Evolutionary conservation across 2,329 filamentous ascomycete genomes (phyloP).

Genomic region (Erysiphe neolycopersici): DNA sequence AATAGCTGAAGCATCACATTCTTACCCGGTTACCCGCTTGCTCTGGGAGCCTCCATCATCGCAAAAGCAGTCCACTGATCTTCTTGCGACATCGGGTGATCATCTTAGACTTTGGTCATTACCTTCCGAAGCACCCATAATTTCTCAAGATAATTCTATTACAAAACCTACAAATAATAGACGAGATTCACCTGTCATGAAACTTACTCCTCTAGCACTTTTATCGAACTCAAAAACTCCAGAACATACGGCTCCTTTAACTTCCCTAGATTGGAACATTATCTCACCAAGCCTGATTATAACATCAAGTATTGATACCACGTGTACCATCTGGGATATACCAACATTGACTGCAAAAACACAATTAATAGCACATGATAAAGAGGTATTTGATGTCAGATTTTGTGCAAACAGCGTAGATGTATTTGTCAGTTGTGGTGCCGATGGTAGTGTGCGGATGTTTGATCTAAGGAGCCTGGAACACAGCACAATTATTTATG

Average conservation of each 20-base stretch:
- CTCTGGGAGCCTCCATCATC: slow-evolving; percentile 90
- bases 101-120: slow-evolving; percentile 86
- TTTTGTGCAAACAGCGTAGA: slow-evolving; percentile 98
- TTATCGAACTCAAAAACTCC: slow-evolving; percentile 96
- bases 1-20: slow-evolving; percentile 87
- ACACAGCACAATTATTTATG: slow-evolving; percentile 97
- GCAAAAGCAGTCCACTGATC: slow-evolving; percentile 82
- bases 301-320: slow-evolving; percentile 95
- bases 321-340: slow-evolving; percentile 98
- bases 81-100: slow-evolving; percentile 84
- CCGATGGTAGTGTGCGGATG: slow-evolving; percentile 95
- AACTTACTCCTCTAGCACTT: slow-evolving; percentile 75
- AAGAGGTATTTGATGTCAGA: slow-evolving; percentile 93
- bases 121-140: slow-evolving; percentile 34
- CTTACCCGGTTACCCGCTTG: slow-evolving; percentile 85
- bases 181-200: slow-evolving; percentile 33
- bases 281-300: slow-evolving; percentile 94
- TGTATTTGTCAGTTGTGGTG: slow-evolving; percentile 91
- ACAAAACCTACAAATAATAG: slow-evolving; percentile 34
- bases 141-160: slow-evolving; percentile 35
- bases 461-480: slow-evolving; percentile 91
- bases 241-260: slow-evolving; percentile 88
- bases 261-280: slow-evolving; percentile 93
- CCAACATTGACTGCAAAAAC: slow-evolving; percentile 94
- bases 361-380: slow-evolving; percentile 93